Conservation (phyloP, 768 basidiomycete species). For the Lyophyllum decastes region DNA sequence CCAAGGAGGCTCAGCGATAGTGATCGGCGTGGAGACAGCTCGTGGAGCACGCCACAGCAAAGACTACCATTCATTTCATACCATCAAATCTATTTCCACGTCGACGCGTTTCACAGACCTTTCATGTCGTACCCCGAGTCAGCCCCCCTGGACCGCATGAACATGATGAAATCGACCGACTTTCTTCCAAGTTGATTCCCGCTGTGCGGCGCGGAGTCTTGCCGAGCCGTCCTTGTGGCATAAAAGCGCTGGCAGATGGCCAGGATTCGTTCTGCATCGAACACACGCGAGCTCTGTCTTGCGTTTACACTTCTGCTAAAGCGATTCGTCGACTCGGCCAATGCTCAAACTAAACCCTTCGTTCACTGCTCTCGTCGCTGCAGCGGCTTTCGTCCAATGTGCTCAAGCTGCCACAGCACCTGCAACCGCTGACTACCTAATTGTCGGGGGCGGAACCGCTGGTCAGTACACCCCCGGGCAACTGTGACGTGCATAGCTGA, state of each 20-base stretch:
- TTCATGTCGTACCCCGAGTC: too few relatives aligned
- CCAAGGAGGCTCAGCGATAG: too few relatives aligned
- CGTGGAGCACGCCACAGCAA: too few relatives aligned
- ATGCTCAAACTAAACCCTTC: not conserved
- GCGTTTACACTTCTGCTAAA: not conserved
- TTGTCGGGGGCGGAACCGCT: constrained; percentile 1
- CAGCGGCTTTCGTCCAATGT: not conserved
- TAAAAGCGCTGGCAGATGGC: not conserved
- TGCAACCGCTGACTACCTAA: not conserved
- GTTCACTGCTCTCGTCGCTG: not conserved
- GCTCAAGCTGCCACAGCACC: not conserved
- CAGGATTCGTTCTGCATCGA: not conserved
- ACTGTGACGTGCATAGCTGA: not conserved
- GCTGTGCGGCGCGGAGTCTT: not conserved
- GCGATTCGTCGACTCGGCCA: not conserved
- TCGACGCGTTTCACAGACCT: too few relatives aligned
- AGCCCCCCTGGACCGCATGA: too few relatives aligned
- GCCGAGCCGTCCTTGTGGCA: not conserved
- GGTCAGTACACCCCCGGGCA: not conserved
- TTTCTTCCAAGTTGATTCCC: too few relatives aligned
- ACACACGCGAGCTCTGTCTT: not conserved
- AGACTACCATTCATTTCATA: too few relatives aligned
- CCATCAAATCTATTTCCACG: too few relatives aligned
- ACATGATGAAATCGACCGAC: too few relatives aligned
- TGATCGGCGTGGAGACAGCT: too few relatives aligned